Evolutionary conservation across 768 basidiomycete species (phyloP).

Genomic region (Suillus plorans): DNA sequence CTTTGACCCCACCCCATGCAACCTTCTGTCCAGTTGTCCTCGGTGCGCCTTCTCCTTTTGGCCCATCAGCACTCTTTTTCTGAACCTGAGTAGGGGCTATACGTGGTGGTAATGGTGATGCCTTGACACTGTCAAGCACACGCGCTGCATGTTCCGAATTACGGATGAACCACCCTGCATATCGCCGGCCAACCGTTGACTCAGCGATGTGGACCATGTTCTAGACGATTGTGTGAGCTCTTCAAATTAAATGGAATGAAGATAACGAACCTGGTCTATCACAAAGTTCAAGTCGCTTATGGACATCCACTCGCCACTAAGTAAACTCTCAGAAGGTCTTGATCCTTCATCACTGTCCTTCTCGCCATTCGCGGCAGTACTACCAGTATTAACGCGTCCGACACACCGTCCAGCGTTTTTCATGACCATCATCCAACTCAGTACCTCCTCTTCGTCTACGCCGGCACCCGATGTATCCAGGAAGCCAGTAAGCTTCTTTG

Average conservation of each 20-base stretch:
- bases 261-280: conserved; percentile 76
- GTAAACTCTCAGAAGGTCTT: conserved; percentile 40
- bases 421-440: conserved; percentile 96
- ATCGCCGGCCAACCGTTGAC: conserved; percentile 89
- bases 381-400: conserved; percentile 40
- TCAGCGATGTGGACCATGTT: conserved; percentile 97
- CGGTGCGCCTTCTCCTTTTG: conserved; percentile 29
- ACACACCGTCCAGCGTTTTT: conserved; percentile 84
- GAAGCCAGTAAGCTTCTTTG: conserved; percentile 90
- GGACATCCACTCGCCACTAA: conserved; percentile 84
- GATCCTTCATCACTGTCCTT: conserved; percentile 32
- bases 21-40: conserved; percentile 55
- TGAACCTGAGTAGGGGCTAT: conserved; percentile 6
- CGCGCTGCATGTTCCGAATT: conserved; percentile 91
- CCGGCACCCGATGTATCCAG: conserved; percentile 46
- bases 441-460: conserved; percentile 88
- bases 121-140: conserved; percentile 76
- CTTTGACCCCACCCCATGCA: conserved; percentile 46
- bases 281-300: conserved; percentile 96
- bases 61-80: conserved; percentile 19
- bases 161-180: conserved; percentile 97
- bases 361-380: conserved; percentile 52
- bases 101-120: conserved; percentile 48
- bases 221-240: conserved; percentile 37
- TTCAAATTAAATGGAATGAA: neutral